Evolutionary conservation across 2,329 filamentous ascomycete genomes (phyloP).

Genomic region (Sordariomycetes sp.): DNA sequence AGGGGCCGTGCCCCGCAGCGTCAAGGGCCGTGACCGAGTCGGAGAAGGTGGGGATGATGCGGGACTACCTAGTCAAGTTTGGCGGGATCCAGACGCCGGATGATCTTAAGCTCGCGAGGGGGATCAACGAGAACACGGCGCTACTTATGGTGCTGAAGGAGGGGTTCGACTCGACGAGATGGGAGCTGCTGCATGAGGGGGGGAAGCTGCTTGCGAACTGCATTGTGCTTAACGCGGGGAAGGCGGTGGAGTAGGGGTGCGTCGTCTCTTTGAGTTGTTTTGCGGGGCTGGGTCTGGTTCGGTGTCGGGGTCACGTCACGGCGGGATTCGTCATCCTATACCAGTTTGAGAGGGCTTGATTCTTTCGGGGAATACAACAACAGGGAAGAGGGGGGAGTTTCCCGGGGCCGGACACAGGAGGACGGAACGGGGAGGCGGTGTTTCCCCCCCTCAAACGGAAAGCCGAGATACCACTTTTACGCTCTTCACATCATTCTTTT

Average conservation of each 20-base stretch:
- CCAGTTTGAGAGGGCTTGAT: background rate
- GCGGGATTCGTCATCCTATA: background rate
- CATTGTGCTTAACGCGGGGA: slow-evolving; percentile 41
- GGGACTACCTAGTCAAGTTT: slow-evolving; percentile 59
- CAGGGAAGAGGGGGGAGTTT: too few species aligned
- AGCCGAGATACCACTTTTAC: too few species aligned
- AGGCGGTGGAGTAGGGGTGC: slow-evolving; percentile 4
- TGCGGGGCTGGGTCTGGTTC: background rate
- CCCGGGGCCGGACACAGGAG: too few species aligned
- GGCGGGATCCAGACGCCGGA: slow-evolving; percentile 62
- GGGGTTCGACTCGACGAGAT: slow-evolving; percentile 70
- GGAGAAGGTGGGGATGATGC: slow-evolving; percentile 67
- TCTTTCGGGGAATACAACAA: too few species aligned
- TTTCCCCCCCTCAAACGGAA: too few species aligned
- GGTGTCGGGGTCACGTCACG: background rate
- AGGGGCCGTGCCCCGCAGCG: slow-evolving; percentile 53
- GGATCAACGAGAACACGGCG: slow-evolving; percentile 73
- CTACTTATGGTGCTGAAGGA: slow-evolving; percentile 71
- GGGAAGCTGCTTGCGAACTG: slow-evolving; percentile 70
- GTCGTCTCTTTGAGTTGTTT: too few species aligned
- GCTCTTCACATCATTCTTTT: too few species aligned
- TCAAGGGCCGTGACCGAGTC: slow-evolving; percentile 42
- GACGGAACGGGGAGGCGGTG: too few species aligned
- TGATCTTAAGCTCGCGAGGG: slow-evolving; percentile 58
- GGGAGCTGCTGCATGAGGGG: slow-evolving; percentile 86